Percentiles rank a stretch among this genome's conserved stretches.
These are phyloP conservation scores for Mycena olivaceomarginata DNA, from an alignment of 768 basidiomycete species.

Conservation along the genomic window DNA sequence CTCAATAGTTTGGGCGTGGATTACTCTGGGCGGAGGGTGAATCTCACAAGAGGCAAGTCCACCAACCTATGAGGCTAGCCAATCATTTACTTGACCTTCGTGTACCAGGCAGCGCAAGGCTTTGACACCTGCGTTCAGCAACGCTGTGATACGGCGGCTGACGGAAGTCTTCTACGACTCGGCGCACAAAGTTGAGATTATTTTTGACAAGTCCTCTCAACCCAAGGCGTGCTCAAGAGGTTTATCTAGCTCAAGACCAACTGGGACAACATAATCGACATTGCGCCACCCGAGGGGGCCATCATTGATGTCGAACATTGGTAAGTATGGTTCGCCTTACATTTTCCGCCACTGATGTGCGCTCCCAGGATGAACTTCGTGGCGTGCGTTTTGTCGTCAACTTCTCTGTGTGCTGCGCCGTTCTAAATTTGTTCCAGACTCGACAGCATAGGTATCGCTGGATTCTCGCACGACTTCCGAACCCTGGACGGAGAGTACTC, in stretches of 20 bases:
- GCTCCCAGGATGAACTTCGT: conserved; percentile 28
- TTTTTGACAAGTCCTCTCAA: not conserved
- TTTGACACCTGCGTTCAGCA: conserved; percentile 27
- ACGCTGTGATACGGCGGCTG: conserved; percentile 8
- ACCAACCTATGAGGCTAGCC: not conserved
- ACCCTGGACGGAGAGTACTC: conserved; percentile 59
- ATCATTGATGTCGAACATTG: conserved; percentile 33
- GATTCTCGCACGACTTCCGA: conserved; percentile 68
- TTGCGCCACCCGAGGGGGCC: not conserved
- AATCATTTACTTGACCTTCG: not conserved
- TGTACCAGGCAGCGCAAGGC: conserved; percentile 19
- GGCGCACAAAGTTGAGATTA: conserved; percentile 10
- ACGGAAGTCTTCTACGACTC: conserved; percentile 30
- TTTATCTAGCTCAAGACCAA: conserved; percentile 19
- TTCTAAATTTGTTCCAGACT: conserved; percentile 50
- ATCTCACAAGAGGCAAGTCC: conserved; percentile 49
- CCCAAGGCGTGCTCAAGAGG: not conserved
- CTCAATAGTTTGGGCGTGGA: conserved; percentile 51
- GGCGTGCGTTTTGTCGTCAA: conserved; percentile 11
- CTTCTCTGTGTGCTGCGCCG: not conserved
- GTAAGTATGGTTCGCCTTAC: not conserved
- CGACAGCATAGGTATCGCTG: conserved; percentile 66
- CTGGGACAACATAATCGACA: conserved; percentile 23
- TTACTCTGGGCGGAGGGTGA: conserved; percentile 59
- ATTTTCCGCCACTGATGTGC: not conserved